Base-by-base conservation (phyloP, 495 filamentous ascomycete species). In the Daldinia grandis region DNA sequence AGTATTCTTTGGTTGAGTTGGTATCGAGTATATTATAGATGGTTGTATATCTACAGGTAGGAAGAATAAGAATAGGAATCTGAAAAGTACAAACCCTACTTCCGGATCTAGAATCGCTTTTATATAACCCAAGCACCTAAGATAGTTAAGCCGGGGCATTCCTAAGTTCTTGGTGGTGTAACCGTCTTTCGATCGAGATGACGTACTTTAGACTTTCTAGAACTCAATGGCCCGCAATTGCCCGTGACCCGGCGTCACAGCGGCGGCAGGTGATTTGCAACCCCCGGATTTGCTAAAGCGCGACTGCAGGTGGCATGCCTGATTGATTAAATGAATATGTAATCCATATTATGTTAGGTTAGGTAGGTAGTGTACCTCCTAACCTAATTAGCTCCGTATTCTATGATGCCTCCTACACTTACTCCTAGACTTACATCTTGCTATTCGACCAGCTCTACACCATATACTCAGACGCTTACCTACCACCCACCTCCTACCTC, bases 221-320 rank as follows among this genome's bases (percentile, higher is more conserved):
- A 72, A 62, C 38, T 51, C 35, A n/a, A 64, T 19, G 69, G 42
- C 49, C 69, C 69, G 60, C 69, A 56, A 62, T 58, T 73, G 68
- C 74, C 72, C 72, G 72, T 75, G 74, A 76, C 73, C 69, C 72
- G 74, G 74, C 66, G 72, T 75, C 66, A 62, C 50, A 69, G 66
- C 71, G 63, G 74, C 72, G 66, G 66, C 72, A 57, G 58, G 68
- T 68, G 71, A 69, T 74, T 73, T 54, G 65, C 54, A 59, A 57
- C 71, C 74, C 74, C 74, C 71, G 62, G 68, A 71, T 65, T 62
- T 76, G 51, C 21, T 42, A 47, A 72, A 55, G 59, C 64, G 58
- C 59, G 63, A 54, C 54, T 65, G 69, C 58, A 62, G 50, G 49
- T 53, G 27, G 49, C 49, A 6, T 53, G 49, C 7, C 42, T 47